phyloP scores from a whole-genome alignment of 176 grass and related monocot genomes.

The Aegilops tauschii region DNA sequence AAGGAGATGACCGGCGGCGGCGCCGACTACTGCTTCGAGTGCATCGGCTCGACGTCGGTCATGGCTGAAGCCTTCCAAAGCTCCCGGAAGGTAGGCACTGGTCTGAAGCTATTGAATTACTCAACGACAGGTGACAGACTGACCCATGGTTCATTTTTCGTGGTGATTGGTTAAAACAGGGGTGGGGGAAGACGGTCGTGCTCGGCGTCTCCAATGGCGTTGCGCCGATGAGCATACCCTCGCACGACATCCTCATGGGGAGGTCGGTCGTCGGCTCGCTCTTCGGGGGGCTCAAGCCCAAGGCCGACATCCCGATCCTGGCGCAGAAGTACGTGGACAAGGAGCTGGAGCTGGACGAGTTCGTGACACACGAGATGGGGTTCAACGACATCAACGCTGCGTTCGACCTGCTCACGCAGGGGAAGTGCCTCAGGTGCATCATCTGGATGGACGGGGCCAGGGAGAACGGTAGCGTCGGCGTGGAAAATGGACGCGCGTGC shows the following conservation, averaged over 20 bases:
- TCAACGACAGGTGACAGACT: too few species aligned
- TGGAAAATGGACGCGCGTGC: not conserved
- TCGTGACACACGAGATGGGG: constrained; percentile 52
- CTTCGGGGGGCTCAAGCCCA: constrained; percentile 61
- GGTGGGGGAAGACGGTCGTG: constrained; percentile 63
- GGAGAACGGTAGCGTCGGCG: not conserved
- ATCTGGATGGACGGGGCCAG: constrained; percentile 44
- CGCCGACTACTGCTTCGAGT: constrained; percentile 70
- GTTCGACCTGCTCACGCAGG: constrained; percentile 47
- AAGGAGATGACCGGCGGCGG: constrained; percentile 52
- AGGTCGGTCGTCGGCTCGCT: constrained; percentile 32
- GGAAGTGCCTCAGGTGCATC: constrained; percentile 51
- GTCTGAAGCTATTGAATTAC: not conserved
- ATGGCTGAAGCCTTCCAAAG: constrained; percentile 51
- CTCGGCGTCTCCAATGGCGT: constrained; percentile 10
- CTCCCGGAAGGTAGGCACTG: not conserved
- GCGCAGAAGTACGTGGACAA: constrained; percentile 39
- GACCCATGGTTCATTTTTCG: too few species aligned
- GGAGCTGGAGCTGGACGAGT: constrained; percentile 53
- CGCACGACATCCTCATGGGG: constrained; percentile 11
- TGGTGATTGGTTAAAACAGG: constrained; percentile 18
- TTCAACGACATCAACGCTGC: constrained; percentile 51
- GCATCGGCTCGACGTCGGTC: constrained; percentile 27
- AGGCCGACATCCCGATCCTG: constrained; percentile 54
- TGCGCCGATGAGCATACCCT: constrained; percentile 17